phyloP scores from a whole-genome alignment of 1,139 yeast species.

The Pichia sp. region DNA sequence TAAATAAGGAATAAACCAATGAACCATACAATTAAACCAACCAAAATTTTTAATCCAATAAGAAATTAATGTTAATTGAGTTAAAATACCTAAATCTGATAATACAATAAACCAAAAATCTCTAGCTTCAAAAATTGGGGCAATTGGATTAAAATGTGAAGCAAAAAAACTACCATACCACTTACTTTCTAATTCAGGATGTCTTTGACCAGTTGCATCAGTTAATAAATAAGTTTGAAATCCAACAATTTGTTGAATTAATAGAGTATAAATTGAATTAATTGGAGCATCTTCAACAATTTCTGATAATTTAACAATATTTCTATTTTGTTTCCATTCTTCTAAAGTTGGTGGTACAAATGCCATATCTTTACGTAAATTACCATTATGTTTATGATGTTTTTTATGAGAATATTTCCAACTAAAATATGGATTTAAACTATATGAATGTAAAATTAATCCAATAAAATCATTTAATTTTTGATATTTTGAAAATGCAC shows the following conservation, averaged over 20 bases:
- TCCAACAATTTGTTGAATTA: conserved; percentile 73
- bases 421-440: conserved; percentile 77
- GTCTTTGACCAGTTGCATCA: conserved; percentile 74
- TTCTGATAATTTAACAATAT: conserved; percentile 45
- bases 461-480: conserved; percentile 70
- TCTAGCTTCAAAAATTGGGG: conserved; percentile 66
- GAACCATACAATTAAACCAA: conserved; percentile 53
- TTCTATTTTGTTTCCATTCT: conserved; percentile 39
- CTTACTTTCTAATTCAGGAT: conserved; percentile 34
- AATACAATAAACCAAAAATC: conserved; percentile 66
- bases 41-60: conserved; percentile 62
- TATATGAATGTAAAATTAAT: conserved; percentile 74
- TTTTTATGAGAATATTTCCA: conserved; percentile 81
- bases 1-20: conserved; percentile 73
- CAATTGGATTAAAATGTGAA: conserved; percentile 64
- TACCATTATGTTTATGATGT: conserved; percentile 88
- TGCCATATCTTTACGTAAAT: conserved; percentile 74
- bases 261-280: conserved; percentile 45
- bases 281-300: conserved; percentile 71
- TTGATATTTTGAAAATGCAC: conserved; percentile 70
- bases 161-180: conserved; percentile 39
- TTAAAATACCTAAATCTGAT: conserved; percentile 65
- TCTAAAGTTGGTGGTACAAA: conserved; percentile 62
- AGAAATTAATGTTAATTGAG: conserved; percentile 50
- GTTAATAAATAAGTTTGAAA: conserved; percentile 59